Evolutionary conservation across 495 filamentous ascomycete genomes (phyloP).

Genomic region (Neurospora pannonica): DNA sequence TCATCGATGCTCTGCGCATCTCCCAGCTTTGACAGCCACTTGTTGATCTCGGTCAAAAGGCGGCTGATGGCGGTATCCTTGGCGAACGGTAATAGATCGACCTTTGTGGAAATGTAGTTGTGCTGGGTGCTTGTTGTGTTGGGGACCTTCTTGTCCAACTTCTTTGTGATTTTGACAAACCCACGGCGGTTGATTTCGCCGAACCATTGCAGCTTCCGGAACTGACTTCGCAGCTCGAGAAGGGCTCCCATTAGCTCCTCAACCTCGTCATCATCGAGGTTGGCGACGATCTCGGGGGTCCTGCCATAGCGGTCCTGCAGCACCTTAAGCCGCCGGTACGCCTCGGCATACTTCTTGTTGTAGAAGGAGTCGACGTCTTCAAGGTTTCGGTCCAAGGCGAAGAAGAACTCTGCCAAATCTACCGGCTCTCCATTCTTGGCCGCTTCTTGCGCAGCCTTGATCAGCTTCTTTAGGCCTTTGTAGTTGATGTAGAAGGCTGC

Average conservation of each 20-base stretch:
- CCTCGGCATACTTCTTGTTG: slow-evolving; percentile 85
- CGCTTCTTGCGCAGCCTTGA: slow-evolving; percentile 62
- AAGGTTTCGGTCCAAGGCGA: slow-evolving; percentile 86
- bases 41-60: slow-evolving; percentile 71
- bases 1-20: slow-evolving; percentile 65
- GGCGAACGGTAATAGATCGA: slow-evolving; percentile 76
- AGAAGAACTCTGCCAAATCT: slow-evolving; percentile 90
- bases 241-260: slow-evolving; percentile 85
- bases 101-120: slow-evolving; percentile 76
- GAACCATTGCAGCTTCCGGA: slow-evolving; percentile 93
- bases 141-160: slow-evolving; percentile 83
- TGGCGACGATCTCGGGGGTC: slow-evolving; percentile 36
- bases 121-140: slow-evolving; percentile 54
- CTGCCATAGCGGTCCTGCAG: slow-evolving; percentile 75
- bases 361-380: slow-evolving; percentile 93
- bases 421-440: slow-evolving; percentile 58
- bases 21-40: slow-evolving; percentile 75
- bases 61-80: slow-evolving; percentile 57
- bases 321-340: slow-evolving; percentile 68
- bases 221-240: slow-evolving; percentile 73
- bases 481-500: slow-evolving; percentile 89
- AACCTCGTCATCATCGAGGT: slow-evolving; percentile 60
- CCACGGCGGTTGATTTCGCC: slow-evolving; percentile 92
- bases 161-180: slow-evolving; percentile 97
- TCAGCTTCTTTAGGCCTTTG: slow-evolving; percentile 88